Percentiles rank a stretch among this genome's conserved stretches.
Evolutionary conservation across 371 early-diverging fungal species (phyloP).

Genomic region (Saksenaea oblongispora): DNA sequence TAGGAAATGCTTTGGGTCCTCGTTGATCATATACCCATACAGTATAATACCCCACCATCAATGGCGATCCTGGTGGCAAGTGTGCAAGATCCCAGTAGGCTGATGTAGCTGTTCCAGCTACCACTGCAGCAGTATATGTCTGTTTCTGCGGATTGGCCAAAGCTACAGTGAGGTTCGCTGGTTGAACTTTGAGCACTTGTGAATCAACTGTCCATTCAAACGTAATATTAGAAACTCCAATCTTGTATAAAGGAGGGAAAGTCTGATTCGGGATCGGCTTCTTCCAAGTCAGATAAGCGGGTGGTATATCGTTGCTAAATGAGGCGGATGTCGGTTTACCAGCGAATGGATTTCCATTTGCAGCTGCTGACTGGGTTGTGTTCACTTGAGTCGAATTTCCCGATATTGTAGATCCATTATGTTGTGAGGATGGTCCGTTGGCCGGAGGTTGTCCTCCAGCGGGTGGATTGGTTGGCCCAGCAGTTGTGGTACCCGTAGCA

Average conservation of each 20-base stretch:
- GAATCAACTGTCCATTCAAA: constrained; percentile 48
- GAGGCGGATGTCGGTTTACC: constrained; percentile 45
- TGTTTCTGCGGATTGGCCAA: constrained; percentile 48
- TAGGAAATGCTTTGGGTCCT: constrained; percentile 46
- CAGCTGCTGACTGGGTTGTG: constrained; percentile 25
- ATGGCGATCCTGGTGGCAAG: constrained; percentile 28
- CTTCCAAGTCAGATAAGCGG: constrained; percentile 50
- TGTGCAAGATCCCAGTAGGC: constrained; percentile 47
- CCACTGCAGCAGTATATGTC: constrained; percentile 38
- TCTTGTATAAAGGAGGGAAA: constrained; percentile 45
- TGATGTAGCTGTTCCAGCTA: constrained; percentile 42
- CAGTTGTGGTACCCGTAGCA: neutral
- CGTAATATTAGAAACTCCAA: constrained; percentile 44
- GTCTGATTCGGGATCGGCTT: constrained; percentile 50
- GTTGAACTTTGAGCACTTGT: constrained; percentile 39
- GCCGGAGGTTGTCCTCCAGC: neutral
- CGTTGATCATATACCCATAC: constrained; percentile 50
- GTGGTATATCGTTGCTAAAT: constrained; percentile 39
- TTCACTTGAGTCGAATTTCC: constrained; percentile 26
- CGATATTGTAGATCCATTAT: constrained; percentile 9
- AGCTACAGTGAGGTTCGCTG: constrained; percentile 42
- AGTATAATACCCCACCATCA: constrained; percentile 52
- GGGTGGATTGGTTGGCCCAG: neutral
- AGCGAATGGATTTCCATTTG: constrained; percentile 33
- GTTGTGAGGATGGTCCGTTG: neutral